Base-by-base conservation (phyloP, 805 yeast species). In the Lipomyces sp. region DNA sequence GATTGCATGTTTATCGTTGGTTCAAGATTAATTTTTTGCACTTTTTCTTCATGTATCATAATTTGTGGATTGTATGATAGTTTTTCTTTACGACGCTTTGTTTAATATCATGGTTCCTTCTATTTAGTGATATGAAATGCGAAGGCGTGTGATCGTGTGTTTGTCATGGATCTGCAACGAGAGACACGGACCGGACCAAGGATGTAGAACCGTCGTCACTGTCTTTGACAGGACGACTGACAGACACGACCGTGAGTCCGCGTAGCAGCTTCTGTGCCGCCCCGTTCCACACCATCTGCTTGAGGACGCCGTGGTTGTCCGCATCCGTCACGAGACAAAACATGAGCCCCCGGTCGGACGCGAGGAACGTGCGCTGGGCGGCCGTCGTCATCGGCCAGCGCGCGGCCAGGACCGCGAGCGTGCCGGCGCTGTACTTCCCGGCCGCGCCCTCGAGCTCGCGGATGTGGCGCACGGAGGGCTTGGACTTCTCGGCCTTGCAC, bases 401-500 rank as follows among this genome's bases (percentile, higher is more conserved):
- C 7, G 61, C 50, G 6, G 55, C 62, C 18, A 59, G 51, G 11
- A 59, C 31, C 2, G 60, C 62, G 7, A 60, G 39, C 10, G 57
- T 49, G 16, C 39, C 45, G 5, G 28, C 19, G n/a, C 42, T 35
- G 18, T 44, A 41, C 14, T 34, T 31, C 6, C 39, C 49, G 2
- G 45, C 38, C 14, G 57, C 51, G 36, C 63, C 63, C 26, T 49
- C 58, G 6, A 60, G 51, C 34, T 60, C 63, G n/a, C 63, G 43
- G 10, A 60, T 43, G 49, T 42, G 45, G 14, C 45, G 33, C 75
- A 82, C 64, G 76, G 83, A 39, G 73, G 83, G 76, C 58, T 79
- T 19, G 64, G 75, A 18, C 45, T 64, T 33, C 39, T 62, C 13
- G 44, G 65, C 16, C 51, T 65, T 43, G 61, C 66, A 63, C 53